A percentile compares a stretch with the other conserved stretches of the same genome.
Evolutionary conservation across 306 rosid genomes (phyloP).

Genomic region (Cucumis sativus): Cucumber_9930_V3 NC_026657.2:11363001-11363500

Average conservation of each 20-base stretch:
- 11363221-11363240: conserved; percentile 40
- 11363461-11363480: conserved; percentile 14
- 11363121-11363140: conserved; percentile 30
- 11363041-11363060: not conserved
- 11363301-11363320: not conserved
- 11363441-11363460: conserved; percentile 14
- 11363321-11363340: not conserved
- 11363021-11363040: not conserved
- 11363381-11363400: not conserved
- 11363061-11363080: conserved; percentile 29
- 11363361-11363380: not conserved
- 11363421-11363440: conserved; percentile 34
- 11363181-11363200: conserved; percentile 20
- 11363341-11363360: not conserved
- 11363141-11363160: conserved; percentile 17
- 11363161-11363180: conserved; percentile 33
- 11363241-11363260: conserved; percentile 51
- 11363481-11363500: conserved; percentile 20
- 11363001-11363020: not conserved
- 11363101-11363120: conserved; percentile 58
- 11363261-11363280: conserved; percentile 65
- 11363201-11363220: conserved; percentile 33
- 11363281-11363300: conserved; percentile 5
- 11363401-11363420: not conserved
- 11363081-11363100: conserved; percentile 1